Evolutionary conservation across 306 rosid species (phyloP).

Genomic region (Dalbergia cochinchinensis): DNA sequence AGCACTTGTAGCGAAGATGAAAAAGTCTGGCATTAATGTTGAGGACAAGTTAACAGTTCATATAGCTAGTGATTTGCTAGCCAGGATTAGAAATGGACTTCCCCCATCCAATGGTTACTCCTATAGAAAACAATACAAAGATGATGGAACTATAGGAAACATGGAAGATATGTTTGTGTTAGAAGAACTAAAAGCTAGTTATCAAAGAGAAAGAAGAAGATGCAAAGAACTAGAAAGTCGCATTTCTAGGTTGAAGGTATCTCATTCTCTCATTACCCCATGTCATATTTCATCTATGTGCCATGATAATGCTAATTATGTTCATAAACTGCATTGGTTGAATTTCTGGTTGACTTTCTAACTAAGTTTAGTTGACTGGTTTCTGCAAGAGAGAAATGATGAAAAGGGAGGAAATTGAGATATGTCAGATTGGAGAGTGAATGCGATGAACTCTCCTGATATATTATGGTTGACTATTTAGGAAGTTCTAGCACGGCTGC

Average conservation of each 20-base stretch:
- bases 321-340: constrained; percentile 22
- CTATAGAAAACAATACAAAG: constrained; percentile 49
- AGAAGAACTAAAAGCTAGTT: constrained; percentile 67
- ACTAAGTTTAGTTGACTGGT: constrained; percentile 1
- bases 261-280: background rate
- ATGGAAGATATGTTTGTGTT: constrained; percentile 52
- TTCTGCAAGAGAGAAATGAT: constrained; percentile 26
- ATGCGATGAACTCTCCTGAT: constrained; percentile 17
- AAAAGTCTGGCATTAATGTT: constrained; percentile 52
- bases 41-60: constrained; percentile 59
- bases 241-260: constrained; percentile 77
- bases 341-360: constrained; percentile 9
- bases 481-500: background rate
- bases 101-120: constrained; percentile 51
- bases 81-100: constrained; percentile 50
- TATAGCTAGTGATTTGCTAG: constrained; percentile 48
- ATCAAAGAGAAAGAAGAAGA: constrained; percentile 76
- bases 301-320: constrained; percentile 29
- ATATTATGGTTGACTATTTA: background rate
- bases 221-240: constrained; percentile 71
- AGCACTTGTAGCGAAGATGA: constrained; percentile 62
- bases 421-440: constrained; percentile 7
- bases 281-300: constrained; percentile 18
- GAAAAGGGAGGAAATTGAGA: constrained; percentile 6
- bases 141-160: constrained; percentile 46